Evolutionary conservation across 208 protist species (phyloP), one percentile per base, ranked within the genome.

Genomic region (Trypanosoma platydactyli): DNA sequence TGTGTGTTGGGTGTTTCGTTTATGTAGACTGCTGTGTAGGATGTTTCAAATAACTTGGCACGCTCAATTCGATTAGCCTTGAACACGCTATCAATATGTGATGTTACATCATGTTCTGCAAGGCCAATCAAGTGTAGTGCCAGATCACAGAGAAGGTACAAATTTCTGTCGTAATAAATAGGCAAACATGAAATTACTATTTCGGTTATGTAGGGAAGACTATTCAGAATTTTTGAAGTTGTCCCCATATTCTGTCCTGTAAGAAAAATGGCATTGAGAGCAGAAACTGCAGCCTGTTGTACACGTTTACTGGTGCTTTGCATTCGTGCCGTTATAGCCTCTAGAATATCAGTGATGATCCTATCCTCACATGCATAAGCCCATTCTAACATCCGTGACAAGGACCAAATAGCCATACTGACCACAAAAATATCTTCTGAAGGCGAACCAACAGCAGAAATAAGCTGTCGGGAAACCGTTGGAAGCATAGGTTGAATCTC

Each of bases 331-430:
- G 71, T 71, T 45, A 89, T 77, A 29, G 76, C 69, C 38, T 48
- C 51, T 7, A 91, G 55, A 68, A 83, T 73, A 20, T 70, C 68
- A 18, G 51, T 50, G 18, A 91, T 48, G 33, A 84, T 73, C 30
- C 33, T 58, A 57, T 30, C 63, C 24, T 76, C 64, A 29, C 20
- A n/a, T 48, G 48, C 16, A 54, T 60, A 71, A 48, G 65, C 59
- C 71, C 71, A 76, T 57, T 93, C 87, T 52, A 84, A 59, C 18
- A 89, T 59, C 9, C 85, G 82, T 9, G 84, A 91, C n/a, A 95
- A 77, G 20, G 80, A 77, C 87, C 90, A 95, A 53, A 81, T 54
- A 15, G 90, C 84, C 49, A 95, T 92, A 60, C 90, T 95, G n/a
- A 73, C 73, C 12, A 95, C 87, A 67, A 88, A 95, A 45, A 93